Base-by-base conservation (phyloP, 169 alveolate species). In the Haemoproteus tartakovskyi region DNA sequence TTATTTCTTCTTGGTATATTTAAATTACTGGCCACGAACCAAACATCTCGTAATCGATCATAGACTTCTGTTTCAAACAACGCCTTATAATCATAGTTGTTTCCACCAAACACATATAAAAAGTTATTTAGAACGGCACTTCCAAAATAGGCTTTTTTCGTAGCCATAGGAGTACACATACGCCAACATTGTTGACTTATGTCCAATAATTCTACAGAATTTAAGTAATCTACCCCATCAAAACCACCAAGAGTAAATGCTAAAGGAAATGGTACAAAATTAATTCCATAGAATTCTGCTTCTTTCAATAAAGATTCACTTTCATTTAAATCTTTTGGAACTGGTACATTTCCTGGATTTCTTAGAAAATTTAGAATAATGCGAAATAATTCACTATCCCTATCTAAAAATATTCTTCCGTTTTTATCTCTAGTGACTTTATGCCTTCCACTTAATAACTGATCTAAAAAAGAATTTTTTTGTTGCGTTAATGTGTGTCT, bases 11-110 rank as follows among this genome's bases (percentile, higher is more conserved):
- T 59, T 5, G 96, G 94, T 14, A 87, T 79, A 43, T 88, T 87
- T 48, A 92, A 87, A 22, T 92, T 59, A 36, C 94, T 87, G 19
- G 80, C 86, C 21, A 84, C 62, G 61, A 67, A 86, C 97, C 97
- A 93, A 5, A 84, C 60, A 56, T 91, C 95, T 6, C 95, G 79
- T 38, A 93, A 85, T 12, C 94, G 63, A 80, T 93, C 97, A 81
- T 91, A 93, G 46, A 93, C 92, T 87, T 93, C 97, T 12, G 91
- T 88, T 60, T 93, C 97, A 62, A 94, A 91, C 26, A 93, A 87
- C n/a, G 97, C 97, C 81, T 91, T 92, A 87, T 92, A 93, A 85
- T 93, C 95, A 61, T 91, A 78, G 64, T 93, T 93, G 82, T 93
- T 95, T 2, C 97, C 97, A 2, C 97, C 97, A 52, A 80, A 93